Evolutionary conservation across 177 flowering plant species (phyloP).

Genomic region (Vitis hybrid): DNA sequence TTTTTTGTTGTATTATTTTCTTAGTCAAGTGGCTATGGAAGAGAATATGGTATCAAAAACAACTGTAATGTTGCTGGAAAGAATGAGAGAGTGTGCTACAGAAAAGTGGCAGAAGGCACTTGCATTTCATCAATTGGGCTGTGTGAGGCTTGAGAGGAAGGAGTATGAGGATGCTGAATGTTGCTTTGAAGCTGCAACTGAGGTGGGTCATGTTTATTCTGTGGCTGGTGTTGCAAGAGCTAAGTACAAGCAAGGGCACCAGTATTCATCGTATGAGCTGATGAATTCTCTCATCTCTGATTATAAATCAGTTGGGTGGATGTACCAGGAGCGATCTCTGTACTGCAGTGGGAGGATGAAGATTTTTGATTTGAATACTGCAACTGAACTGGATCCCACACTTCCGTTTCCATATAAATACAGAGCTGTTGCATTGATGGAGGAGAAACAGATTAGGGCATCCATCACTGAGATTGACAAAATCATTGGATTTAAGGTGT

Average conservation of each 20-base stretch:
- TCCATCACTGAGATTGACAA: constrained; percentile 65
- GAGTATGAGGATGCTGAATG: constrained; percentile 61
- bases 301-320: constrained; percentile 69
- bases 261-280: constrained; percentile 56
- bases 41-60: constrained; percentile 53
- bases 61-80: constrained; percentile 60
- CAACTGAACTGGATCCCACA: constrained; percentile 82
- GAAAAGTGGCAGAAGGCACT: constrained; percentile 68
- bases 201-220: constrained; percentile 70
- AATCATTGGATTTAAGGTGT: constrained; percentile 63
- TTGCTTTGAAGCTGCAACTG: constrained; percentile 60
- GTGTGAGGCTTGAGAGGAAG: constrained; percentile 64
- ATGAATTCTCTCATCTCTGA: constrained; percentile 52
- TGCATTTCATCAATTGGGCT: constrained; percentile 68
- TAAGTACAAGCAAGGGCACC: constrained; percentile 60
- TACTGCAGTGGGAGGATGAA: constrained; percentile 63
- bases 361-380: constrained; percentile 54
- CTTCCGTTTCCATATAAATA: constrained; percentile 76
- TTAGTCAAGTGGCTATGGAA: constrained; percentile 73
- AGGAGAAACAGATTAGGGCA: constrained; percentile 47
- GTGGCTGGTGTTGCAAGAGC: constrained; percentile 69
- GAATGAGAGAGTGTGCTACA: constrained; percentile 57
- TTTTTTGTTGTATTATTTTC: constrained; percentile 64
- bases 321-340: constrained; percentile 81
- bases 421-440: constrained; percentile 54